Conservation (phyloP, 768 basidiomycete genomes). For the Exidia glandulosa region DNA sequence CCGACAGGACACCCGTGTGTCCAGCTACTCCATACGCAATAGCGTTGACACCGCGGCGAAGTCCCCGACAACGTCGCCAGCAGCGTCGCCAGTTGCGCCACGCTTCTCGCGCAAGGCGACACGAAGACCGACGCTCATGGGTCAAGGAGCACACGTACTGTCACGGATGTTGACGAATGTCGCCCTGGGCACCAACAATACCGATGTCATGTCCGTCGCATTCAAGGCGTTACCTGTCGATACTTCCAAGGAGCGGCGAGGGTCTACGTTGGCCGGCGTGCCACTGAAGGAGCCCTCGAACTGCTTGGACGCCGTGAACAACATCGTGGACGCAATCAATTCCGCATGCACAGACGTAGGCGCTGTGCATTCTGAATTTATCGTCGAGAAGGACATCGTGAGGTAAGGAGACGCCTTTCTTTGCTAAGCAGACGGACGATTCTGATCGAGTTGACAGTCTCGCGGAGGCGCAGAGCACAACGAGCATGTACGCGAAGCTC, state of each 20-base stretch:
- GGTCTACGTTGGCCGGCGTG: slow-evolving; percentile 28
- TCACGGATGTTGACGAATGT: slow-evolving; percentile 27
- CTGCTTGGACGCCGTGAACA: slow-evolving; percentile 67
- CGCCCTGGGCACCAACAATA: slow-evolving; percentile 21
- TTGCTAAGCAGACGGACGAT: slow-evolving; percentile 4
- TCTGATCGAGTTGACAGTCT: slow-evolving; percentile 34
- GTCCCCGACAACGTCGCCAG: background rate
- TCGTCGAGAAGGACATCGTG: slow-evolving; percentile 64
- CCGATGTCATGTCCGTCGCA: slow-evolving; percentile 43
- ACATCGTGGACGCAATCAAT: slow-evolving; percentile 61
- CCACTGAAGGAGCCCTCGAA: slow-evolving; percentile 47
- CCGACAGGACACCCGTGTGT: slow-evolving; percentile 62
- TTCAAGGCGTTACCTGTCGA: slow-evolving; percentile 76
- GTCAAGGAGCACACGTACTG: slow-evolving; percentile 19
- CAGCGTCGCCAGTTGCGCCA: background rate
- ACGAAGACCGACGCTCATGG: slow-evolving; percentile 1
- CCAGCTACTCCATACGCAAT: slow-evolving; percentile 82
- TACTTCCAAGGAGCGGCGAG: slow-evolving; percentile 38
- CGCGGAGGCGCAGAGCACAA: slow-evolving; percentile 74
- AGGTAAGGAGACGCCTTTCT: slow-evolving; percentile 44
- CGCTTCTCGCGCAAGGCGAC: slow-evolving; percentile 9
- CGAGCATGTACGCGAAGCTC: slow-evolving; percentile 82
- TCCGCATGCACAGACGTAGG: slow-evolving; percentile 59
- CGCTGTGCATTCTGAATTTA: slow-evolving; percentile 31
- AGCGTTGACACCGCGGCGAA: slow-evolving; percentile 25